Base-by-base conservation (phyloP, 257 asterid species). In the Penstemon eatonii region DNA sequence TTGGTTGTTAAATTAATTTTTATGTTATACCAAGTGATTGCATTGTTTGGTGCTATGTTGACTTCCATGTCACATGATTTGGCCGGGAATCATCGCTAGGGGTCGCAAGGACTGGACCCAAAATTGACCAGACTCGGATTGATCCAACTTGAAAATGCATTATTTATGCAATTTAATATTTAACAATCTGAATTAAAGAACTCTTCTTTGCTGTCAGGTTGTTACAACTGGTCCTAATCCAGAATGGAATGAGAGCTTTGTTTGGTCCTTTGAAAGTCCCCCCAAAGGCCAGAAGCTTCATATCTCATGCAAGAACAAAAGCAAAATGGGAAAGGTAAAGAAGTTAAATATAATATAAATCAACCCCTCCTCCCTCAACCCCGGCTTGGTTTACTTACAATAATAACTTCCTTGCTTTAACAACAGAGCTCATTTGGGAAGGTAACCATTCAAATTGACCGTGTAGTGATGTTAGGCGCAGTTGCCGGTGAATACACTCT, bases 271-370 rank as follows among this genome's bases (percentile, higher is more conserved):
- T 39, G 99, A 93, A 81, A 90, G 99, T 80, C 99, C 99, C 59
- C 99, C 99, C 18, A 93, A 93, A 75, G 99, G 99, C 76, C 96
- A 90, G 89, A 94, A 94, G 82, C 96, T 94, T 70, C 99, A 94
- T 76, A 94, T 94, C 69, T 94, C 99, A 47, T 90, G 99, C 97
- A 94, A 94, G 87, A 94, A 94, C 73, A 91, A 94, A 90, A 94
- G 97, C 96, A 94, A 94, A 75, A 89, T 94, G 96, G 99, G 97
- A 57, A 94, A 94, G 97, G 99, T 91, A 77, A 59, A 36, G 37
- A 36, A 45, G 44, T 50, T 18, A 6, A 6, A 58, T 52, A 25
- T 25, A 25, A 25, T 25, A 25, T 25, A 25, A 25, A 25, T 1
- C 33, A 25, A 25, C 33, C 33, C 33, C 33, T 25, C 33, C 33